phyloP scores from a whole-genome alignment of 352 stramenopile genomes.

The Phytophthora agathidicida region DNA sequence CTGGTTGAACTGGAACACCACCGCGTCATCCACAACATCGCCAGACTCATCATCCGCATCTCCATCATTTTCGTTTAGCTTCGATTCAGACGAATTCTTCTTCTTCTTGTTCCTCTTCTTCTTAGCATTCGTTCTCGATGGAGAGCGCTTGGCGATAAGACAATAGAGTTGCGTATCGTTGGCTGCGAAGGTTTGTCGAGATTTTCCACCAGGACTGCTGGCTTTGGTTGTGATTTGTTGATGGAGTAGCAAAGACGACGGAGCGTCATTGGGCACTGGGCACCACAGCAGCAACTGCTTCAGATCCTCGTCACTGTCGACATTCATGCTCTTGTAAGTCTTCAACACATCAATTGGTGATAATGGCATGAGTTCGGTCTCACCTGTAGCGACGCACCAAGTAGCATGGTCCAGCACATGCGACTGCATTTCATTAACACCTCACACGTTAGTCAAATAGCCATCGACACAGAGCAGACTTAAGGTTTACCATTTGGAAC shows the following conservation, averaged over 20 bases:
- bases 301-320: slow-evolving; percentile 54
- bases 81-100: slow-evolving; percentile 7
- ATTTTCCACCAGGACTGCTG: neutral
- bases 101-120: slow-evolving; percentile 1
- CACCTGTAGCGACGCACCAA: slow-evolving; percentile 60
- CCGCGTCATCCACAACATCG: slow-evolving; percentile 32
- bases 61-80: slow-evolving; percentile 20
- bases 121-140: slow-evolving; percentile 6
- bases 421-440: slow-evolving; percentile 38
- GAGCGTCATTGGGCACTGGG: slow-evolving; percentile 34
- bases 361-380: too few relatives aligned
- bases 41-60: slow-evolving; percentile 32
- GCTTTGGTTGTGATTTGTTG: slow-evolving; percentile 6
- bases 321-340: too few relatives aligned
- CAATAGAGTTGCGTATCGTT: slow-evolving; percentile 77
- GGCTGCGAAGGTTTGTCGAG: slow-evolving; percentile 34
- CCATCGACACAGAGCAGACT: too few relatives aligned
- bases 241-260: slow-evolving; percentile 7
- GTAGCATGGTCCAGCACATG: slow-evolving; percentile 57
- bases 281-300: slow-evolving; percentile 73
- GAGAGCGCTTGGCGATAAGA: slow-evolving; percentile 24
- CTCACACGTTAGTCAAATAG: neutral
- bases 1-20: slow-evolving; percentile 75
- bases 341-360: too few relatives aligned
- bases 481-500: slow-evolving; percentile 56